Conservation (phyloP, 352 stramenopile genomes). For the Pilasporangium apinafurcum region DNA sequence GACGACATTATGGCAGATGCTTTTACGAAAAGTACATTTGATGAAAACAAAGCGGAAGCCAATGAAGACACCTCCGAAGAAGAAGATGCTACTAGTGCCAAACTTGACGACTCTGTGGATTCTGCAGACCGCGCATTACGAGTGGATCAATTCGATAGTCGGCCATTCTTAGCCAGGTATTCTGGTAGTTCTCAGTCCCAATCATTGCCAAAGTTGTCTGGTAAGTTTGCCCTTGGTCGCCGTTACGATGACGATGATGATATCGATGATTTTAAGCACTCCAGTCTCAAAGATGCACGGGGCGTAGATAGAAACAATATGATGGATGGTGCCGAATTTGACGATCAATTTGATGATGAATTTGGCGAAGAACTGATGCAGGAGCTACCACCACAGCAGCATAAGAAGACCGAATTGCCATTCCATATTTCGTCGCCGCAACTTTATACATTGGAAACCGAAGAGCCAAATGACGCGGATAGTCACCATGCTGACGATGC, state of each 20-base stretch:
- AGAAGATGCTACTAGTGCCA: too few relatives aligned
- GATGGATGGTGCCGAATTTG: neutral
- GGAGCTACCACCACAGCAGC: neutral
- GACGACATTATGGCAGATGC: too few relatives aligned
- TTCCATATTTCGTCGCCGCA: neutral
- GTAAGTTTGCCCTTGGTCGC: neutral
- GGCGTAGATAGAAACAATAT: neutral
- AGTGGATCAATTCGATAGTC: too few relatives aligned
- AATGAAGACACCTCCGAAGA: too few relatives aligned
- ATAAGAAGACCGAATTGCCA: neutral
- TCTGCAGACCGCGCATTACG: too few relatives aligned
- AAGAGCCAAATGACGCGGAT: neutral
- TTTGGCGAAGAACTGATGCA: neutral
- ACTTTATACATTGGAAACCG: neutral
- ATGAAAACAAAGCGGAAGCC: too few relatives aligned
- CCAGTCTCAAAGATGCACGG: conserved; percentile 8
- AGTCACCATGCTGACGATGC: neutral
- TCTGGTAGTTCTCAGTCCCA: too few relatives aligned
- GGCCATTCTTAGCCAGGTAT: too few relatives aligned
- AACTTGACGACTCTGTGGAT: too few relatives aligned
- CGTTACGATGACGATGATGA: conserved; percentile 17
- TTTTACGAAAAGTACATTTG: too few relatives aligned
- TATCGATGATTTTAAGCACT: conserved; percentile 23
- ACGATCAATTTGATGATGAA: conserved; percentile 4
- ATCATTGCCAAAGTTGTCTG: too few relatives aligned